These are phyloP conservation scores for Suillus cothurnatus DNA, from an alignment of 768 basidiomycete genomes.

Conservation along the genomic window DNA sequence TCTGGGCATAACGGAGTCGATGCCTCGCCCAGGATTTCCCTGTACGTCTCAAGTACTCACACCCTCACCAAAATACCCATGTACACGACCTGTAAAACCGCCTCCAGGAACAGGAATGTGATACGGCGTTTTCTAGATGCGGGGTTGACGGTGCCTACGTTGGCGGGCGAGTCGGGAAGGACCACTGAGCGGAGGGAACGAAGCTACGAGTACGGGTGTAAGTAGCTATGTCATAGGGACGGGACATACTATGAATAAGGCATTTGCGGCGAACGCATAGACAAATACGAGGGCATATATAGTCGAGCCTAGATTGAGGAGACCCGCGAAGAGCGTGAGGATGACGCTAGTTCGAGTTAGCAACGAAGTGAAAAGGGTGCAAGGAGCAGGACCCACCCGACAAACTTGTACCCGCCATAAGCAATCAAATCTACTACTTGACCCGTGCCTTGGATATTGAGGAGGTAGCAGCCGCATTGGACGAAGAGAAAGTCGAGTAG, in stretches of 20 bases:
- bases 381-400: constrained; percentile 63
- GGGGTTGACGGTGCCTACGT: constrained; percentile 66
- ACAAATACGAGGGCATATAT: constrained; percentile 73
- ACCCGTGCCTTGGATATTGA: constrained; percentile 76
- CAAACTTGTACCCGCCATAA: constrained; percentile 97
- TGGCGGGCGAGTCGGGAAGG: constrained; percentile 71
- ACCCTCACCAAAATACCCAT: constrained; percentile 84
- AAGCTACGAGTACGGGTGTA: constrained; percentile 49
- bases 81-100: constrained; percentile 78
- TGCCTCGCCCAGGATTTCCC: too few relatives aligned
- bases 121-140: constrained; percentile 83
- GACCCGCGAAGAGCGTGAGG: constrained; percentile 69
- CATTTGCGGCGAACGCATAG: constrained; percentile 88
- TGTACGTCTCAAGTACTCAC: constrained; percentile 21
- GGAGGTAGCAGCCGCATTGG: constrained; percentile 89
- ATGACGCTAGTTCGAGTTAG: constrained; percentile 63
- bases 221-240: neutral
- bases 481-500: constrained; percentile 88
- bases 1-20: too few relatives aligned
- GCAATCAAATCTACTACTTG: constrained; percentile 85
- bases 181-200: constrained; percentile 92
- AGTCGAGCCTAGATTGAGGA: constrained; percentile 62
- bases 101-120: constrained; percentile 87
- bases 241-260: constrained; percentile 83
- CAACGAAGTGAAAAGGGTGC: neutral